Evolutionary conservation across 805 yeast genomes (phyloP).

Genomic region (Lipomyces sp.): DNA sequence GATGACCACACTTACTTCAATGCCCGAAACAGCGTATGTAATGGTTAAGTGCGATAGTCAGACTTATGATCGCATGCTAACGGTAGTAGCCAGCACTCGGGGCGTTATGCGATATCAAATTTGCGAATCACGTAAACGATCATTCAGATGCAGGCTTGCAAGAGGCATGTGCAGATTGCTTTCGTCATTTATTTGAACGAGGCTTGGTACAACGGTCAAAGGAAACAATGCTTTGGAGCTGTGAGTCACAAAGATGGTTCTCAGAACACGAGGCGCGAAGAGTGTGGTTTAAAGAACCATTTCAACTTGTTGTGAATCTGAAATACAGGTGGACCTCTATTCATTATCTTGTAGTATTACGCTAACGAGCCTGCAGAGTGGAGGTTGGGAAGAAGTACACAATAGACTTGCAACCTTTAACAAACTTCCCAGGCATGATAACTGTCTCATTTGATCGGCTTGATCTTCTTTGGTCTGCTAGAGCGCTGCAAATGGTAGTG

Average conservation of each 20-base stretch:
- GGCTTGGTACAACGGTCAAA: background rate
- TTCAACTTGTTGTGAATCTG: background rate
- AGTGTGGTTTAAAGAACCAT: background rate
- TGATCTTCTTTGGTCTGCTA: constrained; percentile 13
- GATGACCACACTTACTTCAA: background rate
- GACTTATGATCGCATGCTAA: background rate
- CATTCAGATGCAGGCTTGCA: background rate
- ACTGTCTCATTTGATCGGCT: constrained; percentile 9
- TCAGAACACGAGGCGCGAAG: background rate
- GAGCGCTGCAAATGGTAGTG: constrained; percentile 9
- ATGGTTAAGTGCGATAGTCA: background rate
- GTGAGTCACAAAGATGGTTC: constrained; percentile 1
- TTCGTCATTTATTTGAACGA: background rate
- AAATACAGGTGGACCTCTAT: background rate
- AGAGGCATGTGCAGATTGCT: background rate
- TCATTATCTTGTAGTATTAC: background rate
- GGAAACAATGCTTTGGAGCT: background rate
- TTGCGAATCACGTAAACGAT: background rate
- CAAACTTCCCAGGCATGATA: background rate
- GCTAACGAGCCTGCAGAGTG: constrained; percentile 1
- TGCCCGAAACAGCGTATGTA: background rate
- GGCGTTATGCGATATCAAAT: background rate
- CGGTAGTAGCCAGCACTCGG: background rate
- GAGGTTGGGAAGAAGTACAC: constrained; percentile 5
- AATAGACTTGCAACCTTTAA: background rate